phyloP scores from a whole-genome alignment of 139 green algal species.

The Picochlorum sp. region DNA sequence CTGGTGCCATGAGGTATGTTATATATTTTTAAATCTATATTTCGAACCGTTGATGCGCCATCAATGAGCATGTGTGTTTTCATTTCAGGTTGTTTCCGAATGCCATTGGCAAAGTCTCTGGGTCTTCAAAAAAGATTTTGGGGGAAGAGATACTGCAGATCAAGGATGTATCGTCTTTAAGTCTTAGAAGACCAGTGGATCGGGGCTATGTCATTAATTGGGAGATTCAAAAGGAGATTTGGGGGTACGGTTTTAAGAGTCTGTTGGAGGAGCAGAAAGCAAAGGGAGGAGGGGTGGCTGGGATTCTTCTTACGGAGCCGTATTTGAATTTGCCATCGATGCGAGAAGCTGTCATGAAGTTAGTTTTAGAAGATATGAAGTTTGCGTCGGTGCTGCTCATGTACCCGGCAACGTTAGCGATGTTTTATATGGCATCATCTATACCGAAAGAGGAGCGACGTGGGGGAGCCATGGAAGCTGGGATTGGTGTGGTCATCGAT shows the following conservation, averaged over 20 bases:
- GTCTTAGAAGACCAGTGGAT: constrained; percentile 61
- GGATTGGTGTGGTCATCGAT: constrained; percentile 62
- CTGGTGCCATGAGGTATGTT: not conserved
- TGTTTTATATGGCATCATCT: constrained; percentile 25
- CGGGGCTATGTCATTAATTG: constrained; percentile 76
- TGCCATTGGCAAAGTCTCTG: constrained; percentile 62
- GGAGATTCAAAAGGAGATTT: constrained; percentile 77
- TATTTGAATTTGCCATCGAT: constrained; percentile 70
- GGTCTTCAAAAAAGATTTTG: constrained; percentile 45
- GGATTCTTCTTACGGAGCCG: constrained; percentile 72
- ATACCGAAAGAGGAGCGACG: not conserved
- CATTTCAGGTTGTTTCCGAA: constrained; percentile 75
- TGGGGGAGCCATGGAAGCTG: constrained; percentile 11
- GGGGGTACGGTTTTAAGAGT: constrained; percentile 25
- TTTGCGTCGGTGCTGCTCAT: constrained; percentile 49
- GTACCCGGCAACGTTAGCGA: constrained; percentile 45
- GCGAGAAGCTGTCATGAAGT: constrained; percentile 45
- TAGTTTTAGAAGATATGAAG: constrained; percentile 74
- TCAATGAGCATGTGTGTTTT: not conserved
- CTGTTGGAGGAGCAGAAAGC: constrained; percentile 14
- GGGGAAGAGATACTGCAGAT: constrained; percentile 49
- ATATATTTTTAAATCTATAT: not conserved
- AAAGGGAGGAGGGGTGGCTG: constrained; percentile 13
- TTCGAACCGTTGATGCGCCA: not conserved
- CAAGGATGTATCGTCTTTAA: constrained; percentile 61